A percentile compares a stretch with the other conserved stretches of the same genome.
Evolutionary conservation across 2,329 filamentous ascomycete genomes (phyloP).

Genomic region (Remersonia thermophila): DNA sequence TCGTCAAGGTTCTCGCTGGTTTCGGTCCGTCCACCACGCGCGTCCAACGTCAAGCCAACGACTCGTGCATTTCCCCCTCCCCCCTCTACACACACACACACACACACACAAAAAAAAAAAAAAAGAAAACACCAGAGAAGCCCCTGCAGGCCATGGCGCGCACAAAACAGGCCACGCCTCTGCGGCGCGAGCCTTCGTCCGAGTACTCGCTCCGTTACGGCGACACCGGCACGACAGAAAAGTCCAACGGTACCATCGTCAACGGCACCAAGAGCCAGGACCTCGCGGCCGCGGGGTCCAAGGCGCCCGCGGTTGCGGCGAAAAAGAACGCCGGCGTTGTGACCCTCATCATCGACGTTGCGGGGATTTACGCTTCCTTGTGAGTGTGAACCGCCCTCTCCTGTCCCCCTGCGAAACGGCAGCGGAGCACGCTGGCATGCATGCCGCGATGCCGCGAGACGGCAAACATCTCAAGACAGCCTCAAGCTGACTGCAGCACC

Average conservation of each 20-base stretch:
- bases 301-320: conserved; percentile 12
- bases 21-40: too few species aligned
- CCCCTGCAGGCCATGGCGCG: conserved; percentile 60
- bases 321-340: conserved; percentile 49
- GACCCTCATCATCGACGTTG: conserved; percentile 77
- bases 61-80: too few species aligned
- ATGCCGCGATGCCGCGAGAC: not conserved
- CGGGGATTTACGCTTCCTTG: conserved; percentile 95
- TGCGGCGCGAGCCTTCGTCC: conserved; percentile 54
- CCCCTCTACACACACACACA: too few species aligned
- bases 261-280: not conserved
- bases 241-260: conserved; percentile 14
- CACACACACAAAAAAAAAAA: too few species aligned
- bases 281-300: too few species aligned
- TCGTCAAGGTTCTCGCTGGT: conserved; percentile 3
- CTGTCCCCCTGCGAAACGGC: conserved; percentile 1
- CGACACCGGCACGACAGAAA: conserved; percentile 19
- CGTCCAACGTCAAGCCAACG: not conserved
- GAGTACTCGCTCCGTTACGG: conserved; percentile 40
- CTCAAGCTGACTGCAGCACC: too few species aligned
- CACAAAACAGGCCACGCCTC: conserved; percentile 53
- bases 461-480: too few species aligned
- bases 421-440: not conserved
- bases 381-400: conserved; percentile 35
- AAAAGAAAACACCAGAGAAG: too few species aligned